phyloP scores from a whole-genome alignment of 768 basidiomycete species.

The Mycena albidolilacea region DNA sequence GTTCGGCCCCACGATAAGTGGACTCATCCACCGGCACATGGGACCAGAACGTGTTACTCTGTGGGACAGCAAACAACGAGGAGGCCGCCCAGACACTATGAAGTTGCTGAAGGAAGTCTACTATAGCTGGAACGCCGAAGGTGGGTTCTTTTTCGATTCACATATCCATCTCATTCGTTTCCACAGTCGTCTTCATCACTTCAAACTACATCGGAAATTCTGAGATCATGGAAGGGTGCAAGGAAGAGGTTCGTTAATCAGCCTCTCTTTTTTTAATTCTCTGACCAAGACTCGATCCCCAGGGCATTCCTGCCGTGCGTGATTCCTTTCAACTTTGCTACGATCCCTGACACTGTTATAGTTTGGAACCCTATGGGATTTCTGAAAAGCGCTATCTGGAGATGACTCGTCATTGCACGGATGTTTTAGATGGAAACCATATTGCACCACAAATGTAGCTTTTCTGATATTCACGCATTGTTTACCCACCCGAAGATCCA shows the following conservation, averaged over 20 bases:
- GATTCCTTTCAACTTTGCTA: neutral
- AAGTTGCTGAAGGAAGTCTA: slow-evolving; percentile 81
- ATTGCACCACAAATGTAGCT: slow-evolving; percentile 27
- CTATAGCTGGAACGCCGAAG: slow-evolving; percentile 80
- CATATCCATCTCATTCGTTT: neutral
- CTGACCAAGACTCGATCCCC: too few relatives aligned
- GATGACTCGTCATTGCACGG: slow-evolving; percentile 15
- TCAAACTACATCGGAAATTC: slow-evolving; percentile 86
- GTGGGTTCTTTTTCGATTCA: slow-evolving; percentile 46
- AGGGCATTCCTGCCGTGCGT: slow-evolving; percentile 66
- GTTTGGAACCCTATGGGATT: slow-evolving; percentile 83
- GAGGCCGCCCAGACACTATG: slow-evolving; percentile 85
- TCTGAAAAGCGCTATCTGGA: slow-evolving; percentile 47
- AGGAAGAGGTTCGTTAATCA: slow-evolving; percentile 54
- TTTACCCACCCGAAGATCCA: slow-evolving; percentile 27
- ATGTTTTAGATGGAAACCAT: slow-evolving; percentile 31
- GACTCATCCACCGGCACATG: slow-evolving; percentile 79
- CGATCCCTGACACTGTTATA: neutral
- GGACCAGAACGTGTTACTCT: slow-evolving; percentile 81
- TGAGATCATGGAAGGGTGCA: slow-evolving; percentile 87
- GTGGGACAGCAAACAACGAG: slow-evolving; percentile 84
- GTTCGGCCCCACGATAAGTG: slow-evolving; percentile 75
- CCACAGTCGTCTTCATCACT: slow-evolving; percentile 82
- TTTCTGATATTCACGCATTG: slow-evolving; percentile 21
- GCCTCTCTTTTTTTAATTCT: too few relatives aligned